Base-by-base conservation (phyloP, 1,139 yeast species). In the Candida mesenterica region DNA sequence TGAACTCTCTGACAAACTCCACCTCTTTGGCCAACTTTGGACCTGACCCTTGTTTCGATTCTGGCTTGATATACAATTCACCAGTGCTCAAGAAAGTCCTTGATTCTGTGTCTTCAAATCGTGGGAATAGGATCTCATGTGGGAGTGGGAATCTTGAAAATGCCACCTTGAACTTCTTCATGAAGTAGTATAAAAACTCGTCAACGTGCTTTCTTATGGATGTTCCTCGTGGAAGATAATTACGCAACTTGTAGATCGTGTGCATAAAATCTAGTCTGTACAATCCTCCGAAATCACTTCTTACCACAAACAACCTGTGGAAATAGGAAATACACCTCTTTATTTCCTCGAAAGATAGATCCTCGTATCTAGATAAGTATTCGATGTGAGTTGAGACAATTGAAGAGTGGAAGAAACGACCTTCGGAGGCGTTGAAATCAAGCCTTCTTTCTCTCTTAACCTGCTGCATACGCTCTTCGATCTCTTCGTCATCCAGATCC, bases 241-340 rank as follows among this genome's bases (percentile, higher is more conserved):
- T 47, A 24, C 69, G 51, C 27, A 71, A 50, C 31, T 52, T 58
- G 37, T 62, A 62, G 15, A 71, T 43, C 9, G 60, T 42, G 14
- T 57, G 56, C 69, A 92, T 75, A 49, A 92, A 79, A 54, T 92
- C 97, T 25, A 92, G 58, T 31, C 96, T 68, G 51, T 72, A 83
- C 27, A 90, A 64, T 9, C 79, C 72, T 24, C 79, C 78, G 40
- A 73, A 75, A 41, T 81, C 83, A 24, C 79, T 73, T 40, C 79
- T 70, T 0, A 64, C 53, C 35, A 82, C 81, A 48, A 89, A 80
- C 0, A 88, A 59, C 25, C 87, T 67, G 52, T 87, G 89, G 50
- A 89, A 79, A 53, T 79, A 90, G 1, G 82, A 68, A 19, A 92
- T 54, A 15, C 84, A 80, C 39, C 74, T 70, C 48, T 80, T 81